Percentiles rank a stretch among this genome's conserved stretches.
Evolutionary conservation across 2,329 filamentous ascomycete species (phyloP).

Genomic region (Paraphoma chrysanthemicola): DNA sequence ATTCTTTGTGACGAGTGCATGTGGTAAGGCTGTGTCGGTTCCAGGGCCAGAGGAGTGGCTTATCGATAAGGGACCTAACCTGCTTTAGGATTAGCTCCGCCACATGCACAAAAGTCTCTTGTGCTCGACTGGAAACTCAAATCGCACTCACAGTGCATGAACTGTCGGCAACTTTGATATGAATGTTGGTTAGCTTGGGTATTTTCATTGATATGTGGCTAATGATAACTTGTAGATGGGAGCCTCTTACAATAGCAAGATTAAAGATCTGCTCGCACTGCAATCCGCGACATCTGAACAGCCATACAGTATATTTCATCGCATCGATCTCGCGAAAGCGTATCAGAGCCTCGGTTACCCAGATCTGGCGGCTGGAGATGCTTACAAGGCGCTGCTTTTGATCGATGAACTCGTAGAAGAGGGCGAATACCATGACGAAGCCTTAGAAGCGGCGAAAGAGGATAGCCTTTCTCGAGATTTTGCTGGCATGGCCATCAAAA

Average conservation of each 20-base stretch:
- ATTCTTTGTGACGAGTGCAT: neutral
- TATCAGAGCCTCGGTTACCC: conserved; percentile 82
- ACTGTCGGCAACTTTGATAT: too few species aligned
- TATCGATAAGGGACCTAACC: conserved; percentile 5
- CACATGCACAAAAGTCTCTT: too few species aligned
- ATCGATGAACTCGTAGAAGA: conserved; percentile 82
- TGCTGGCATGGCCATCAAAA: conserved; percentile 6
- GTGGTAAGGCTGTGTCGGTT: neutral
- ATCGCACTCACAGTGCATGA: too few species aligned
- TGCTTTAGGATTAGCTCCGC: too few species aligned
- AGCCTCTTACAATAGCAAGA: conserved; percentile 5
- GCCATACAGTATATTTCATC: conserved; percentile 49
- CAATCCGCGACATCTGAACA: conserved; percentile 29
- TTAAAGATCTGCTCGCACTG: conserved; percentile 27
- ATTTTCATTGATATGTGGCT: too few species aligned
- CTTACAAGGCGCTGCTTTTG: conserved; percentile 87
- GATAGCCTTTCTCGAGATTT: conserved; percentile 26
- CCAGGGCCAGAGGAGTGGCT: neutral
- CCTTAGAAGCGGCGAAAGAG: conserved; percentile 59
- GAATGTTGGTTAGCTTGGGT: too few species aligned
- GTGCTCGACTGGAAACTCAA: too few species aligned
- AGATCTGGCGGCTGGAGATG: conserved; percentile 87
- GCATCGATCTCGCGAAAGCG: conserved; percentile 70
- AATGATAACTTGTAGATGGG: neutral
- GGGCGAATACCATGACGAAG: conserved; percentile 79